phyloP scores from a whole-genome alignment of 306 rosid species.

The Nissolia schottii region DNA sequence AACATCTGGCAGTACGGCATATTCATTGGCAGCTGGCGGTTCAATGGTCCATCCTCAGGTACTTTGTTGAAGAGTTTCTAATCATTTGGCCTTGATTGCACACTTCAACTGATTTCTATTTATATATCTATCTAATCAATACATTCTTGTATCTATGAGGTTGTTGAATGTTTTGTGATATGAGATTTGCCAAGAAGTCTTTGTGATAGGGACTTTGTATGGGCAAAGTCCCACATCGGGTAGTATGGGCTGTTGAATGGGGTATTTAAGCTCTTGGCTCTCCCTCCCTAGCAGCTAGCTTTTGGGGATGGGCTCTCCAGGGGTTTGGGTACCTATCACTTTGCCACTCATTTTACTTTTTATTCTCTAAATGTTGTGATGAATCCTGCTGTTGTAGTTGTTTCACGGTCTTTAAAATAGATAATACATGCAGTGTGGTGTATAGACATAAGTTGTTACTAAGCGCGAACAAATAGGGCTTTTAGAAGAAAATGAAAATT shows the following conservation, averaged over 20 bases:
- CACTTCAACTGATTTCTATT: not conserved
- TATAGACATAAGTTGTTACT: not conserved
- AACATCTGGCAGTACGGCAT: slow-evolving; percentile 96
- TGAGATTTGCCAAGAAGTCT: not conserved
- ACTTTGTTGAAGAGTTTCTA: slow-evolving; percentile 7
- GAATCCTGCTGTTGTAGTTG: not conserved
- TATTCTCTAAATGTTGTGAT: not conserved
- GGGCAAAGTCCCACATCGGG: no score
- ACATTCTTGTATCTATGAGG: not conserved
- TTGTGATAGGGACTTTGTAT: no score
- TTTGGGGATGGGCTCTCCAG: no score
- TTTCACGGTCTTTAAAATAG: not conserved
- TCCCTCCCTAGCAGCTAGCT: no score
- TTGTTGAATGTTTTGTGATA: not conserved
- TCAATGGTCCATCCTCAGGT: slow-evolving; percentile 99
- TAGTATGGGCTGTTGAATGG: no score
- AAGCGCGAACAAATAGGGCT: not conserved
- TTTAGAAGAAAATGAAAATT: no score
- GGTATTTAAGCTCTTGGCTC: no score
- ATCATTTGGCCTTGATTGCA: not conserved
- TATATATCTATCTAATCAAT: not conserved
- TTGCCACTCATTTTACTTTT: not conserved
- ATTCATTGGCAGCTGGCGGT: slow-evolving; percentile 99
- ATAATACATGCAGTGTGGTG: not conserved
- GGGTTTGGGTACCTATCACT: no score